Evolutionary conservation across 2,329 filamentous ascomycete genomes (phyloP), one percentile per base, ranked within the genome.

Genomic region (Teratosphaeria gauchensis): DNA sequence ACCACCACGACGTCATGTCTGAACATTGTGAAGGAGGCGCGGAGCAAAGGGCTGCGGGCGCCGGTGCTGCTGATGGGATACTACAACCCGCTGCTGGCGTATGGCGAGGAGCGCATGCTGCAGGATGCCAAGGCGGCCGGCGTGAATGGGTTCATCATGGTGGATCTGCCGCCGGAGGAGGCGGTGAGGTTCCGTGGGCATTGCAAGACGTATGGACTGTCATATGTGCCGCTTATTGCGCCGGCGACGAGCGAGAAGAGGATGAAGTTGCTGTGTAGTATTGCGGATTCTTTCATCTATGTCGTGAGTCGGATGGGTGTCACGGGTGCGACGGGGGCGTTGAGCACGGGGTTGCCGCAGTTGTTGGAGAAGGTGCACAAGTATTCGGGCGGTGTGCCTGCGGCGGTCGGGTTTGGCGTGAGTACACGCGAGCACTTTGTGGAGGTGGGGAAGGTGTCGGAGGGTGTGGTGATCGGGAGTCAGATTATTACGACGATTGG

Each of bases 221-320:
- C 92, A 5, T 99, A 97, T 72, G 89, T 99, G 14, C 94, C 94
- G n/a, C 81, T 99, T 56, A 96, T 99, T 67, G 92, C 94, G 0
- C 94, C 94, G 6, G 85, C 92, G 11, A 97, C 94, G 1, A 96
- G 91, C 6, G 91, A 96, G 67, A 81, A 84, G 64, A 89, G 94
- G 69, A 96, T 99, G 92, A 92, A 89, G 77, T 82, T 96, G 48
- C 86, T 99, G 12, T 99, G 94, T 83, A 86, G 90, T 73, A 92
- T 99, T 63, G 94, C 94, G 70, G 92, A 97, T 76, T 96, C 92
- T 3, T 99, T 97, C 79, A 95, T 99, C 76, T 99, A 99, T 73
- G 92, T 99, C 62, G 94, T 99, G 58, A 97, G 92, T 30, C 84
- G 92, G 67, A 95, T 96, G 88, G 94, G 94, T 67, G 92, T 97